Base-by-base conservation (phyloP, 306 rosid species). In the Quercus berberidifolia region DNA sequence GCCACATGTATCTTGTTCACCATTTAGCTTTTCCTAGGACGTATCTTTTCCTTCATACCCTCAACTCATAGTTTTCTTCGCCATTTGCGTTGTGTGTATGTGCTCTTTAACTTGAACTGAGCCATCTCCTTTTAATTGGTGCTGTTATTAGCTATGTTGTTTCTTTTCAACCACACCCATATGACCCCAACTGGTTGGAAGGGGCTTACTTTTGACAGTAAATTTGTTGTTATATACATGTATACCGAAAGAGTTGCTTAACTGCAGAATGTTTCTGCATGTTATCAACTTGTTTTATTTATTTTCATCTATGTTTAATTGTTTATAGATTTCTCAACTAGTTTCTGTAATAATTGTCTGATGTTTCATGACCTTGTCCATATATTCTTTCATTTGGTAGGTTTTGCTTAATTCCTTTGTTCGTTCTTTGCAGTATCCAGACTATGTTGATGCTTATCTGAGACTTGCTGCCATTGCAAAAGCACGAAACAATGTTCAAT, bases 401-500 rank as follows among this genome's bases (percentile, higher is more conserved):
- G 38, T 21, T 81, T 65, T 80, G n/a, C 63, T 79, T 75, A 73
- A 71, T 54, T 76, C 31, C 21, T 71, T 49, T 83, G 6, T 75
- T 74, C 52, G 15, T 71, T 33, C 31, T 75, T 52, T 83, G 76
- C 98, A 96, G 99, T 93, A 85, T 80, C 97, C 98, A 73, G 98
- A 96, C 78, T 96, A 96, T 80, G 75, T 93, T 52, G 99, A 96
- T 85, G 96, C 97, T 18, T 88, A 90, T 86, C 84, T 96, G 90
- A 88, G 99, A 84, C 94, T 96, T 67, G 97, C 97, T 83, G 86
- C 97, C 77, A 92, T 96, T 86, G 97, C 99, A 49, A 96, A 91
- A 83, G 91, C 96, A 82, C 93, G 94, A 84, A 95, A 90, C 83
- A 91, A 91, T 87, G 83, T 93, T 79, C 89, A 87, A 77, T 64